A percentile compares a stretch with the other conserved stretches of the same genome.
These are phyloP conservation scores for Talaromyces sp. DNA, from an alignment of 2,329 filamentous ascomycete species.

Conservation along the genomic window DNA sequence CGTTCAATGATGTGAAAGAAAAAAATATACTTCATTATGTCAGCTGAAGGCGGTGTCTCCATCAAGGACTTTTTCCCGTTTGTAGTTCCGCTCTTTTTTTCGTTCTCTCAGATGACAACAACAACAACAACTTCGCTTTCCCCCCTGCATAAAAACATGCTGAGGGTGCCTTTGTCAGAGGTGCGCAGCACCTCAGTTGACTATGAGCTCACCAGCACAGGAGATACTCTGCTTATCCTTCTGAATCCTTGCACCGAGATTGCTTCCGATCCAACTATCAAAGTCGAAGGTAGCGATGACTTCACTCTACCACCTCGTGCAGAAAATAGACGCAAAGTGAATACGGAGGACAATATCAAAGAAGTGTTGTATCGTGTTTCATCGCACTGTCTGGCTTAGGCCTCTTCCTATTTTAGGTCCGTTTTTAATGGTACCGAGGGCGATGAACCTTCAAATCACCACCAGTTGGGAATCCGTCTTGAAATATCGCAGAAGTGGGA, in stretches of 20 bases:
- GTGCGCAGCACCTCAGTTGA: not conserved
- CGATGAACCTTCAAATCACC: not conserved
- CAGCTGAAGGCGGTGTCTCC: not conserved
- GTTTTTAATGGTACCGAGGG: not conserved
- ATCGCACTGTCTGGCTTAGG: not conserved
- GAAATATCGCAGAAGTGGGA: conserved; percentile 14
- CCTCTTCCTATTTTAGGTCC: not conserved
- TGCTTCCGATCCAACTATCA: not conserved
- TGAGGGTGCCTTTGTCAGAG: not conserved
- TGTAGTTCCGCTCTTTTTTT: not conserved
- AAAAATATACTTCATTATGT: not conserved
- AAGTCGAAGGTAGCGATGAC: not conserved
- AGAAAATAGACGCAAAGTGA: too few relatives aligned
- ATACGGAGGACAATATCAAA: not conserved
- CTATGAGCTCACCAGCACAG: not conserved
- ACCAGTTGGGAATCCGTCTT: not conserved
- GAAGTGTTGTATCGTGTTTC: not conserved
- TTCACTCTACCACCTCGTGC: not conserved
- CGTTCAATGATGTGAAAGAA: not conserved
- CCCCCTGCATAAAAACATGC: not conserved
- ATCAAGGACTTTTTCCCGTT: not conserved
- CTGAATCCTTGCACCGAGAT: not conserved
- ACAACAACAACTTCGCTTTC: not conserved
- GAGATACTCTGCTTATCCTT: not conserved
- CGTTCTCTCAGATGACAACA: not conserved